These are phyloP conservation scores for Fusarium penzigii DNA, from an alignment of 2,329 filamentous ascomycete species.

Conservation along the genomic window DNA sequence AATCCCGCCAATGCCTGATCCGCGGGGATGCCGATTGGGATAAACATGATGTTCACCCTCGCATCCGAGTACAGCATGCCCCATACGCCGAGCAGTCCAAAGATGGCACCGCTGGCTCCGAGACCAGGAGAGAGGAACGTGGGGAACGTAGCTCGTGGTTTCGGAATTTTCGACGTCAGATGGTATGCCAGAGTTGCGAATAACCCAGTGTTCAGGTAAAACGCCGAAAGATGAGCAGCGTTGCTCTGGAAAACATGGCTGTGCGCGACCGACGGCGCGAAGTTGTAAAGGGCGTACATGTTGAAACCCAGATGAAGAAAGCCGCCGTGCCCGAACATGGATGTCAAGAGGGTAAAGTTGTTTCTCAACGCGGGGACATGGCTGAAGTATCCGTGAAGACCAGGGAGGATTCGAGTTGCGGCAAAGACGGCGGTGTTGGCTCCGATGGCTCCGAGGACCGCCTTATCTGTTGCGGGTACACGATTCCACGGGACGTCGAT, in stretches of 20 bases:
- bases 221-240: not conserved
- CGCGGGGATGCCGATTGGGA: not conserved
- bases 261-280: not conserved
- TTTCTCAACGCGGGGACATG: not conserved
- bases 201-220: not conserved
- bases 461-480: not conserved
- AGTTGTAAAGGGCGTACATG: constrained; percentile 4
- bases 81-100: not conserved
- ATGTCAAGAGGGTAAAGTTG: not conserved
- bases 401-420: not conserved
- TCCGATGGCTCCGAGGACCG: not conserved
- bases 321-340: constrained; percentile 2
- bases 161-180: not conserved
- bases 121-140: not conserved
- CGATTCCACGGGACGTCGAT: not conserved
- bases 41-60: not conserved
- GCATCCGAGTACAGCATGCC: constrained; percentile 1
- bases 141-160: not conserved
- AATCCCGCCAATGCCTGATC: not conserved
- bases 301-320: not conserved
- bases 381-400: not conserved
- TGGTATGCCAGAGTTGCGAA: not conserved
- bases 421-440: not conserved
- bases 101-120: constrained; percentile 1
- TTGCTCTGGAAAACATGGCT: not conserved